Evolutionary conservation across 805 yeast genomes (phyloP).

Genomic region (Saccharomycopsis oosterbeekiorum): DNA sequence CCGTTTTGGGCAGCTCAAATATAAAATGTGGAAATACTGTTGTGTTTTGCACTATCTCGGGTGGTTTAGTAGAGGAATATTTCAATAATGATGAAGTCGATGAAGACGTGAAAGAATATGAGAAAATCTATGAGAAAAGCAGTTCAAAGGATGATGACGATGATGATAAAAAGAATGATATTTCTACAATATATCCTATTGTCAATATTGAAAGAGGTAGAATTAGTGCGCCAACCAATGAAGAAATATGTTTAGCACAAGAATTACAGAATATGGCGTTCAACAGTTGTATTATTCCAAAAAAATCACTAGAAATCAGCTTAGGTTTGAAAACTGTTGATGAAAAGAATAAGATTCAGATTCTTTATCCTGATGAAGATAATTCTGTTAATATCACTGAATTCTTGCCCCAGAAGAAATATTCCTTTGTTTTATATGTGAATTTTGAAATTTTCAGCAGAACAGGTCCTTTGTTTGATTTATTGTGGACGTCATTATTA

Average conservation of each 20-base stretch:
- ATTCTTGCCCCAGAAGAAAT: conserved; percentile 33
- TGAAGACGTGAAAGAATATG: conserved; percentile 33
- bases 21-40: conserved; percentile 63
- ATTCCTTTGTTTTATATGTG: conserved; percentile 57
- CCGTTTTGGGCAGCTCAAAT: conserved; percentile 54
- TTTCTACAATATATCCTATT: conserved; percentile 52
- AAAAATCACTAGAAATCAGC: conserved; percentile 46
- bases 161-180: conserved; percentile 22
- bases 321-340: conserved; percentile 41
- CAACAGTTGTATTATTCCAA: conserved; percentile 44
- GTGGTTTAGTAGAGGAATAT: conserved; percentile 53
- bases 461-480: conserved; percentile 72
- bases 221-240: conserved; percentile 72
- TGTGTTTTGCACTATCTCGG: conserved; percentile 60
- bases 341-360: conserved; percentile 38
- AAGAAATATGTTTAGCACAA: conserved; percentile 71
- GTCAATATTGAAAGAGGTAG: conserved; percentile 72
- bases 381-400: conserved; percentile 3
- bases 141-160: conserved; percentile 22
- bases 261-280: conserved; percentile 48
- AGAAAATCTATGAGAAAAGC: conserved; percentile 26
- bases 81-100: conserved; percentile 33
- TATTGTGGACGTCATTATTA: conserved; percentile 60
- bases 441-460: conserved; percentile 69
- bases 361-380: conserved; percentile 39